These are phyloP conservation scores for Cicer cuneatum DNA, from an alignment of 306 rosid species.

Conservation along the genomic window DNA sequence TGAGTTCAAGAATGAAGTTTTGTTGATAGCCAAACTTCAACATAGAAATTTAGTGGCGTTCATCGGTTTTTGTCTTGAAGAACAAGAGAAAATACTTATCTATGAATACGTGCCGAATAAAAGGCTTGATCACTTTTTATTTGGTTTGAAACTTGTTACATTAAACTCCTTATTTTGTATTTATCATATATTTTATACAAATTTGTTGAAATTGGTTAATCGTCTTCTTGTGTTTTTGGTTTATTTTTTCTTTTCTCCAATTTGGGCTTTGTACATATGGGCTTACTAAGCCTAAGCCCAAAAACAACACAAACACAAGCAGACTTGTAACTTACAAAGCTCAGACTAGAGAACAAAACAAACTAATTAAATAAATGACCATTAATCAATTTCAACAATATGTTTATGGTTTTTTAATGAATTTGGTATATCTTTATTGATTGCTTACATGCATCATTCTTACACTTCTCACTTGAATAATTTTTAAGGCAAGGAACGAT, in stretches of 20 bases:
- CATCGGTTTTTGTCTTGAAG: constrained; percentile 13
- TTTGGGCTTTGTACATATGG: too few species aligned
- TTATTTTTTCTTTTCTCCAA: too few species aligned
- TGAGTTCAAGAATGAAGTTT: constrained; percentile 31
- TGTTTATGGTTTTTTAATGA: neutral
- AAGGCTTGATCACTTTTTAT: constrained; percentile 28
- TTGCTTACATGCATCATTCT: neutral
- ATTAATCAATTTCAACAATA: too few species aligned
- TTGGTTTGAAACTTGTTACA: neutral
- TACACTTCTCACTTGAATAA: neutral
- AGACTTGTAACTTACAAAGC: too few species aligned
- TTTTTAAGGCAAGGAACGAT: neutral
- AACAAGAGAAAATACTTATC: constrained; percentile 28
- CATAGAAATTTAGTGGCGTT: constrained; percentile 26
- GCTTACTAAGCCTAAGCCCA: too few species aligned
- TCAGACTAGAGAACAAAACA: too few species aligned
- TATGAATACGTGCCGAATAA: constrained; percentile 23
- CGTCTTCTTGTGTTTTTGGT: too few species aligned
- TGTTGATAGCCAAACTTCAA: constrained; percentile 25
- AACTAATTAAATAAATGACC: too few species aligned
- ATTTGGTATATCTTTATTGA: neutral
- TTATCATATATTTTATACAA: neutral
- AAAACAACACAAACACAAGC: too few species aligned
- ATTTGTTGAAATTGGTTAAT: too few species aligned
- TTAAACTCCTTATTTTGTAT: neutral